Base-by-base conservation (phyloP, 441 rosid genomes). In the Gossypium gossypioides region DNA sequence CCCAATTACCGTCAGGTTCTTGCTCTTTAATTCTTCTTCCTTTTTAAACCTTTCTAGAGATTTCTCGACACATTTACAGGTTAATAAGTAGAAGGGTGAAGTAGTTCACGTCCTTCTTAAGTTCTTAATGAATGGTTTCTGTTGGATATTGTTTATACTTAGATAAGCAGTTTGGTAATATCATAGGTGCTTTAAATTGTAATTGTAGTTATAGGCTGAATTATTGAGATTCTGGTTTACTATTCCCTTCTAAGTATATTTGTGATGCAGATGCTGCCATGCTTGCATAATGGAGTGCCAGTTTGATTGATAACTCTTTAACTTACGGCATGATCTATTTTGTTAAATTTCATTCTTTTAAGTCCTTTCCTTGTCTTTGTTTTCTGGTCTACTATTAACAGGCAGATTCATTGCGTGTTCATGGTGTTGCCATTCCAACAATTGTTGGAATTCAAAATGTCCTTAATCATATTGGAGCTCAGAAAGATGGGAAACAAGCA, bases 1-100 rank as follows among this genome's bases (percentile, higher is more conserved):
- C 98, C 99, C 10, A 95, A 95, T 85, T 95, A 91, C 75, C 98
- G 98, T 59, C 97, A 91, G 99, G 99, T 95, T 69, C 56, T 46
- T 65, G 64, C 10, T 12, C 37, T 16, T 8, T 19, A 22, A 7
- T 40, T 48, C 2, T 62, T 3, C 44, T 37, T 52, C 21, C 9
- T 52, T 3, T 48, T 22, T 9, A 56, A 56, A 0, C 2, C 55
- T 68, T 73, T 48, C 3, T 24, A 4, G 1, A 6, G 13, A 5
- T 64, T 61, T 13, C 12, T 48, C 42, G 42, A 25, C 58, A 67
- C 6, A 65, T 1, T 67, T 24, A 66, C 37, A 40, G 18, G 34
- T 65, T 65, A 44, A 66, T 46, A 46, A 46, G 37, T 46, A 18
- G 15, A 65, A 44, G 21, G 19, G 56, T 24, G 15, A 46, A 66